Base-by-base conservation (phyloP, 441 rosid species). In the Syzygium syzygioides region DNA sequence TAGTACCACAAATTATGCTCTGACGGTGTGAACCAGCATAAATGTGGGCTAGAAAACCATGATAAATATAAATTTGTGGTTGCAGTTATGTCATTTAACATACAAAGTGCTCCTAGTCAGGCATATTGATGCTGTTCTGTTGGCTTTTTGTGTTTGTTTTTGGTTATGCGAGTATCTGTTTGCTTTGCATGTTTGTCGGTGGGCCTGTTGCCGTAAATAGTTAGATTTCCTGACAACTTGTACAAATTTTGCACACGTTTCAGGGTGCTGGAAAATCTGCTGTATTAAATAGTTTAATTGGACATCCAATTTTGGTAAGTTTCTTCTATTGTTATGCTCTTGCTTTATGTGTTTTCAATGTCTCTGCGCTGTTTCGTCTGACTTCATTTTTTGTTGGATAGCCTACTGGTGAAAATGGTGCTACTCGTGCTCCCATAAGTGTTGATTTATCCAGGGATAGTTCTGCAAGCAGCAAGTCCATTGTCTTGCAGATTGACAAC, bases 191-290 rank as follows among this genome's bases (percentile, higher is more conserved):
- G 60, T 54, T 85, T 55, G 60, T 18, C 59, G 20, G 86, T 85
- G 60, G 56, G 86, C 25, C 28, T 52, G 60, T 85, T 10, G 17
- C 45, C 6, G 5, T 53, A 1, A 45, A 41, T 85, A 32, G 19
- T 30, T 55, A 34, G 64, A 54, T 85, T 55, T 23, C 50, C 32
- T 55, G 59, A 55, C 59, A 85, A 54, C 87, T 15, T 14, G n/a
- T 32, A 12, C 87, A 12, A 15, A 30, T 85, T 85, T 37, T 85
- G 45, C n/a, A 23, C 59, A 55, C 59, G 23, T 85, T 53, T 55
- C 87, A 85, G 87, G 87, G 87, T 56, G 87, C 99, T 88, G 99
- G 99, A 79, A 97, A 97, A 93, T 97, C 99, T 91, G 99, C 99
- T 25, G 94, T 91, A 55, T 89, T 97, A 87, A 97, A 97, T 90